Evolutionary conservation across 2,329 filamentous ascomycete genomes (phyloP).

Genomic region (Aspergillus chevalieri): DNA sequence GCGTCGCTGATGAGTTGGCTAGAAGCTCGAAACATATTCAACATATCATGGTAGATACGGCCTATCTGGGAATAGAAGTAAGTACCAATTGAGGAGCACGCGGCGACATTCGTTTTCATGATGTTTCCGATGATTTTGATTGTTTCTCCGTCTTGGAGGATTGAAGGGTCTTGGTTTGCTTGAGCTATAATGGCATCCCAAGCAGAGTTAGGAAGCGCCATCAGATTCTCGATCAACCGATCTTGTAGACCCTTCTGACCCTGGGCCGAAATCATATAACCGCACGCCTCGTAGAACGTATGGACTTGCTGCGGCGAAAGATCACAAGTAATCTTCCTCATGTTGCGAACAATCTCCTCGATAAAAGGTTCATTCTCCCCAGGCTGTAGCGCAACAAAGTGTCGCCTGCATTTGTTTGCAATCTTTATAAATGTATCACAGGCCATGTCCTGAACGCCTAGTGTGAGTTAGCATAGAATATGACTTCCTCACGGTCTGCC

Average conservation of each 20-base stretch:
- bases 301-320: constrained; percentile 95
- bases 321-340: constrained; percentile 93
- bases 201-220: constrained; percentile 86
- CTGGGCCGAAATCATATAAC: constrained; percentile 98
- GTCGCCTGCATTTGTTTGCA: constrained; percentile 92
- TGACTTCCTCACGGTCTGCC: not conserved
- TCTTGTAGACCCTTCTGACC: constrained; percentile 94
- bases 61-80: constrained; percentile 99
- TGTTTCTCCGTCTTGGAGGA: constrained; percentile 84
- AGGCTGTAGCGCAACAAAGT: constrained; percentile 93
- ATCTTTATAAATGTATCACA: constrained; percentile 99
- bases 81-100: constrained; percentile 88
- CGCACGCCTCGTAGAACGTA: constrained; percentile 97
- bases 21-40: constrained; percentile 98
- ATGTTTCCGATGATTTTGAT: constrained; percentile 99
- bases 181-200: constrained; percentile 93
- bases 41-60: constrained; percentile 95
- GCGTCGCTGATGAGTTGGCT: constrained; percentile 92
- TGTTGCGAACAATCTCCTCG: constrained; percentile 92
- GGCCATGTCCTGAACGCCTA: constrained; percentile 97
- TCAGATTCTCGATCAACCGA: constrained; percentile 80
- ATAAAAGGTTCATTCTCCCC: constrained; percentile 95
- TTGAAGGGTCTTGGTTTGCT: constrained; percentile 76
- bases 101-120: constrained; percentile 99
- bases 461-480: constrained; percentile 22